phyloP scores from a whole-genome alignment of 148 eudicot species.

The Chenopodium album region DNA sequence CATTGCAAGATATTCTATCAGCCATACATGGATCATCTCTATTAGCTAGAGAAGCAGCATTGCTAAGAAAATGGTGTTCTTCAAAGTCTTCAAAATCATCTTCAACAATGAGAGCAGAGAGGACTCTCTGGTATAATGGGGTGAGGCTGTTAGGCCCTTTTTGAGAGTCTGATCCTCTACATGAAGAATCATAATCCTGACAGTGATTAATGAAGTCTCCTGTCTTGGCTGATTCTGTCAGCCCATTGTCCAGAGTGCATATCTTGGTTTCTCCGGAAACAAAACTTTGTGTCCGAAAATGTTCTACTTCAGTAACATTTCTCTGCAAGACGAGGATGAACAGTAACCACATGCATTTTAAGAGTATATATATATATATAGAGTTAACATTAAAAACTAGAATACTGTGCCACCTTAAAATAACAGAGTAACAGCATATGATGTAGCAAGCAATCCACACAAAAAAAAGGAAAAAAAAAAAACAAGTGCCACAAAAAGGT shows the following conservation, averaged over 20 bases:
- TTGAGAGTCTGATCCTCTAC: conserved; percentile 41
- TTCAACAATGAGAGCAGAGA: conserved; percentile 84
- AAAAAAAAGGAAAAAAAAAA: background rate
- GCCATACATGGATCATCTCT: conserved; percentile 36
- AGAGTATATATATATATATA: background rate
- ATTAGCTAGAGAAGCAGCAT: conserved; percentile 25
- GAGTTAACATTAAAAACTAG: no score
- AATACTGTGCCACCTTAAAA: no score
- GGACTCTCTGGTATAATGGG: conserved; percentile 77
- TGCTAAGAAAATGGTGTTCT: conserved; percentile 40
- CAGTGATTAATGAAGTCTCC: conserved; percentile 41
- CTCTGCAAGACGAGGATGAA: conserved; percentile 41
- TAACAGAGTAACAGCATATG: background rate
- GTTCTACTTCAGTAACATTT: conserved; percentile 38
- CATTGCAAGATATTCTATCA: conserved; percentile 52
- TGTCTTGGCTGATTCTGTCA: conserved; percentile 34
- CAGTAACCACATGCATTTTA: background rate
- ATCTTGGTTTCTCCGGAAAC: conserved; percentile 36
- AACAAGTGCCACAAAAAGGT: no score
- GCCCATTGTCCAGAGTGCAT: conserved; percentile 37
- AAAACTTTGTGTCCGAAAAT: conserved; percentile 29
- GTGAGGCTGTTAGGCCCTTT: conserved; percentile 34
- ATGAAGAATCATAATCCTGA: conserved; percentile 42
- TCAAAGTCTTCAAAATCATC: conserved; percentile 72
- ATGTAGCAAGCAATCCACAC: background rate